These are phyloP conservation scores for Alternaria angustiovoidea DNA, from an alignment of 2,329 filamentous ascomycete species.

Conservation along the genomic window DNA sequence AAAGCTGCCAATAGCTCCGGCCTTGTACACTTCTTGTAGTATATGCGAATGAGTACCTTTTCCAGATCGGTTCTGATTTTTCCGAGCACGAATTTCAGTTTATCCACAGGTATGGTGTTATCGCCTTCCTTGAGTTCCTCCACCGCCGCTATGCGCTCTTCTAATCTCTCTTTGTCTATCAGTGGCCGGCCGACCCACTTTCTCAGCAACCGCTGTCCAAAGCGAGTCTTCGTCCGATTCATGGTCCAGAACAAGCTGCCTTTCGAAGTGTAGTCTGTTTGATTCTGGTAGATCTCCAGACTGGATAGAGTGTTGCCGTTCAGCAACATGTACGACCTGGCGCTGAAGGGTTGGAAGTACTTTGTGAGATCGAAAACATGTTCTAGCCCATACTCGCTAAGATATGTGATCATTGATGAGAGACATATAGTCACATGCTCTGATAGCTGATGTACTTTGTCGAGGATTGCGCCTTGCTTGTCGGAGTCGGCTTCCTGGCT, in stretches of 20 bases:
- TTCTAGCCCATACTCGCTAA: conserved; percentile 90
- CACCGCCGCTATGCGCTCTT: conserved; percentile 83
- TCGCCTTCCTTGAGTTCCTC: conserved; percentile 80
- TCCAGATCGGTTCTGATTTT: conserved; percentile 84
- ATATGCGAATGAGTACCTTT: conserved; percentile 91
- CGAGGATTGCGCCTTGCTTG: conserved; percentile 68
- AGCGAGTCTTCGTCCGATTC: conserved; percentile 88
- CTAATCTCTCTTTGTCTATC: conserved; percentile 75
- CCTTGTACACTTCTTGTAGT: conserved; percentile 94
- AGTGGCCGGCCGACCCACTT: conserved; percentile 96
- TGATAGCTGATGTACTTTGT: conserved; percentile 85
- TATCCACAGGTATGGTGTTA: conserved; percentile 73
- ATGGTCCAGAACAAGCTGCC: conserved; percentile 96
- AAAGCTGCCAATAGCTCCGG: conserved; percentile 86
- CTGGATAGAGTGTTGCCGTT: conserved; percentile 95
- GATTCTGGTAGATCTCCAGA: conserved; percentile 93
- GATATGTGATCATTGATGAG: conserved; percentile 93
- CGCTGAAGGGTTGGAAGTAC: conserved; percentile 96
- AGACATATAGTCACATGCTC: conserved; percentile 90
- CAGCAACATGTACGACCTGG: conserved; percentile 91
- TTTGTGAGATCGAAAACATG: conserved; percentile 97
- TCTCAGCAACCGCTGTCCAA: conserved; percentile 84
- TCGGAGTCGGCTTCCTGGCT: conserved; percentile 38
- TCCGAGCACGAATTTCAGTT: conserved; percentile 74
- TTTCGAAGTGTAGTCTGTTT: conserved; percentile 83